Conservation (phyloP, 306 rosid species). For the Bauhinia variegata region DNA sequence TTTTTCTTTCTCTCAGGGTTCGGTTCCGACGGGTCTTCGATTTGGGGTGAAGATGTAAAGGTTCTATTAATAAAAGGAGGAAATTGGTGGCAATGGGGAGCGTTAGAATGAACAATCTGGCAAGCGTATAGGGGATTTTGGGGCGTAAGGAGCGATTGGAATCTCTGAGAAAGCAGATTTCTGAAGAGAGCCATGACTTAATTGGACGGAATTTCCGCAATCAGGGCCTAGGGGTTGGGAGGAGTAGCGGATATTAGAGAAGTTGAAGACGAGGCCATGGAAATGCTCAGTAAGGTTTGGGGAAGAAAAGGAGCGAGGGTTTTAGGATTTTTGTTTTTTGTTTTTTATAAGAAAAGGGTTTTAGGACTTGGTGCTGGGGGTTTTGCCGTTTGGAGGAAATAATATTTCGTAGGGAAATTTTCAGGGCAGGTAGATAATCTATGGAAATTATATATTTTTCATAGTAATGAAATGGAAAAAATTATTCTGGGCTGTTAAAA, state of each 20-base stretch:
- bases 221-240: neutral
- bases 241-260: neutral
- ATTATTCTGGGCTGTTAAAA: too few relatives aligned
- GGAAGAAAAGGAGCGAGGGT: too few relatives aligned
- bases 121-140: constrained; percentile 15
- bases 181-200: constrained; percentile 44
- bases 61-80: constrained; percentile 37
- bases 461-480: too few relatives aligned
- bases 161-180: constrained; percentile 38
- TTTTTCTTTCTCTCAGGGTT: constrained; percentile 2
- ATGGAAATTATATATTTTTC: too few relatives aligned
- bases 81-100: constrained; percentile 19
- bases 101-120: neutral
- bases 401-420: too few relatives aligned
- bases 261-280: neutral
- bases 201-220: too few relatives aligned
- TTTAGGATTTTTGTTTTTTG: too few relatives aligned
- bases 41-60: constrained; percentile 28
- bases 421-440: too few relatives aligned
- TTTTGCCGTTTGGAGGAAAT: too few relatives aligned
- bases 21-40: constrained; percentile 21
- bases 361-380: too few relatives aligned
- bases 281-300: too few relatives aligned
- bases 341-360: too few relatives aligned
- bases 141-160: constrained; percentile 30